These are phyloP conservation scores for Pseudopediastrum boryanum DNA, from an alignment of 139 green algal genomes.

Conservation along the genomic window DNA sequence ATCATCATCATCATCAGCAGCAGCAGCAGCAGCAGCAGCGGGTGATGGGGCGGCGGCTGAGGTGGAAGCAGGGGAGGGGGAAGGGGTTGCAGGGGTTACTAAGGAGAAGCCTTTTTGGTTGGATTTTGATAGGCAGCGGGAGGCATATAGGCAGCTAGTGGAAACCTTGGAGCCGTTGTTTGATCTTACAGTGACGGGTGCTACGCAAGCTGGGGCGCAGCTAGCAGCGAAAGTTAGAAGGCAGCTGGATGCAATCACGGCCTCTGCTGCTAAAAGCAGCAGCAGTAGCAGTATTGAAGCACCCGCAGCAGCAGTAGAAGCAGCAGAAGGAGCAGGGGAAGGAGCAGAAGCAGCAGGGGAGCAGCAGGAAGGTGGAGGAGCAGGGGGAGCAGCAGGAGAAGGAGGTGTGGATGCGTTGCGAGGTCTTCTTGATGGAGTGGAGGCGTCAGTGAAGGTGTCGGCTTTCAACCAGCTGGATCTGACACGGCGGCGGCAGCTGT, in stretches of 20 bases:
- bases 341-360: conserved; percentile 18
- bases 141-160: conserved; percentile 13
- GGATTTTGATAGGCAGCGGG: conserved; percentile 25
- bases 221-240: background rate
- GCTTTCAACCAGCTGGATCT: conserved; percentile 28
- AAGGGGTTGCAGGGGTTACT: background rate
- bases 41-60: background rate
- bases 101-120: background rate
- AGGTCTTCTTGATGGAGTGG: too few relatives aligned
- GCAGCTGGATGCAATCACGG: too few relatives aligned
- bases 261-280: too few relatives aligned
- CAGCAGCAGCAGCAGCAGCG: background rate
- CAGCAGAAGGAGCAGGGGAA: background rate
- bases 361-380: background rate
- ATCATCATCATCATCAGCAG: background rate
- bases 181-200: too few relatives aligned
- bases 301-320: background rate
- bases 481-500: conserved; percentile 7
- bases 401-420: too few relatives aligned
- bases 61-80: background rate
- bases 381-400: background rate
- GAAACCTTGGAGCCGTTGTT: background rate
- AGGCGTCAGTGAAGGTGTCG: background rate
- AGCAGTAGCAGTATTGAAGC: background rate
- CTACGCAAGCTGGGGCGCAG: background rate